Percentiles rank a stretch among this genome's conserved stretches.
These are phyloP conservation scores for Candida tibetensis DNA, from an alignment of 805 yeast genomes.

Conservation along the genomic window DNA sequence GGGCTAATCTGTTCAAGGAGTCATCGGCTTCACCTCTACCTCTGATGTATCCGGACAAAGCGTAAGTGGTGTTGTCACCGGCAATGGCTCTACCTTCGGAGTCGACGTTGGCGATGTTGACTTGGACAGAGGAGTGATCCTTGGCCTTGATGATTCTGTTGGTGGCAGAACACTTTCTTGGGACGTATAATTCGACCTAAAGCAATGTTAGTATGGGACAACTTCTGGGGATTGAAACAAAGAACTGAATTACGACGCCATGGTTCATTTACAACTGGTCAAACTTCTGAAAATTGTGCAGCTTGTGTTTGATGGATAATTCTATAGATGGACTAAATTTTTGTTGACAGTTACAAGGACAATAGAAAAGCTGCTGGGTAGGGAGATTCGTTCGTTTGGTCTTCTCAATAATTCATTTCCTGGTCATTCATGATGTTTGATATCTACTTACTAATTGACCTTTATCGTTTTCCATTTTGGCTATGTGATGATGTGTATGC, in stretches of 20 bases:
- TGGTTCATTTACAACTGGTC: too few relatives aligned
- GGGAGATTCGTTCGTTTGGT: too few relatives aligned
- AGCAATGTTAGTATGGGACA: too few relatives aligned
- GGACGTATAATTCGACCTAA: constrained; percentile 99
- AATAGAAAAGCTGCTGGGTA: too few relatives aligned
- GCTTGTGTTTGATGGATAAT: too few relatives aligned
- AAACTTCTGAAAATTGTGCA: too few relatives aligned
- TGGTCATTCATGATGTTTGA: too few relatives aligned
- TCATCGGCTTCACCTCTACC: constrained; percentile 99
- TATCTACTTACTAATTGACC: constrained; percentile 91
- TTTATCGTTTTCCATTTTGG: constrained; percentile 99
- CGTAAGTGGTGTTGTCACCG: constrained; percentile 90
- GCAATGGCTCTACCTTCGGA: constrained; percentile 93
- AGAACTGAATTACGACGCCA: too few relatives aligned
- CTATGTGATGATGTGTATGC: constrained; percentile 16
- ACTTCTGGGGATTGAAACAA: too few relatives aligned
- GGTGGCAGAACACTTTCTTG: constrained; percentile 99
- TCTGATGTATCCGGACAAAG: constrained; percentile 96
- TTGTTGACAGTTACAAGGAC: too few relatives aligned
- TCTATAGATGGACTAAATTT: too few relatives aligned
- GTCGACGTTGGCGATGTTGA: constrained; percentile 97
- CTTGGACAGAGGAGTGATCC: constrained; percentile 99
- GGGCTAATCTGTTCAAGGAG: constrained; percentile 98
- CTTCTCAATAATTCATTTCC: too few relatives aligned
- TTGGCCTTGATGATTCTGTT: constrained; percentile 99